Conservation (phyloP, 164 flowering plant species). For the Buxus sempervirens region DNA sequence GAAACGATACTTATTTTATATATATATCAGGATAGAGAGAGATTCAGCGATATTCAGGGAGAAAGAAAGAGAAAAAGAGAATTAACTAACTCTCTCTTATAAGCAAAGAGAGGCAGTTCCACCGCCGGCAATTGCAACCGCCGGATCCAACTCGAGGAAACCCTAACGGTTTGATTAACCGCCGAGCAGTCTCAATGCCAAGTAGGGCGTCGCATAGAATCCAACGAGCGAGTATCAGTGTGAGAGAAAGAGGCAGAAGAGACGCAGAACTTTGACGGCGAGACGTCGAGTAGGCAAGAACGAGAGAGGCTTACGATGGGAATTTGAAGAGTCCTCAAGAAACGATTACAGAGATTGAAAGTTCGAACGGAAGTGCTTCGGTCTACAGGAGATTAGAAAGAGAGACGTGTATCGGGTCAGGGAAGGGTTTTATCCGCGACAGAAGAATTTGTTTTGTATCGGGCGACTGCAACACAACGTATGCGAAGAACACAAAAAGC, state of each 20-base stretch:
- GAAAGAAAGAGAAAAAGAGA: not conserved
- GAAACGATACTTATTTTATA: not conserved
- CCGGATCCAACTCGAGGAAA: conserved; percentile 22
- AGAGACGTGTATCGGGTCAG: no score
- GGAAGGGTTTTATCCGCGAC: no score
- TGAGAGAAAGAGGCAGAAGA: not conserved
- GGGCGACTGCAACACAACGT: no score
- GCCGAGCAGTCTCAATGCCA: conserved; percentile 22
- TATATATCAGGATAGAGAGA: conserved; percentile 1
- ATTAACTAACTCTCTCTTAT: not conserved
- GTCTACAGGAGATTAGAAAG: no score
- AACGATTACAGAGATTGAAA: no score
- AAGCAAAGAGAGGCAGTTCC: not conserved
- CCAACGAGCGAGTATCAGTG: not conserved
- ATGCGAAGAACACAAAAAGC: no score
- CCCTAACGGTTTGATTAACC: conserved; percentile 44
- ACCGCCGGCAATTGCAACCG: conserved; percentile 10
- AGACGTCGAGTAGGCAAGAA: not conserved
- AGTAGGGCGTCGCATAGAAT: conserved; percentile 19
- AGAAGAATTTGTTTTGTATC: no score
- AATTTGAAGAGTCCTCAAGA: not conserved
- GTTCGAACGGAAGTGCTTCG: no score
- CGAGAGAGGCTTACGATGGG: not conserved
- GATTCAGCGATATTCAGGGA: not conserved
- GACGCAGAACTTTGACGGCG: not conserved